Evolutionary conservation across 2,329 filamentous ascomycete species (phyloP).

Genomic region (Corinectria fuckeliana): DNA sequence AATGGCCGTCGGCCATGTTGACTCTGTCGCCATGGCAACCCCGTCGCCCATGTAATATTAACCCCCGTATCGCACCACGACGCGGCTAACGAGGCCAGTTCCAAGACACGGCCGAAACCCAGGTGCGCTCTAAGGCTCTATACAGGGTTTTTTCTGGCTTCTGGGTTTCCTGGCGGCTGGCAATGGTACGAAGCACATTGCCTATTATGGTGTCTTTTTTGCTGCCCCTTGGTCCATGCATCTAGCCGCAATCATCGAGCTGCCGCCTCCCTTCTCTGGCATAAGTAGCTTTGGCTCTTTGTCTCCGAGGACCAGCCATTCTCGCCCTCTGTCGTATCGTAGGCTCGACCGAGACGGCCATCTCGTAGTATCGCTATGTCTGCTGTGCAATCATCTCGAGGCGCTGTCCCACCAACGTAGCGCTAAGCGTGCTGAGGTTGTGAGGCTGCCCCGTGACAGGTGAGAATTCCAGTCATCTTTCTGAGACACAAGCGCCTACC

Average conservation of each 20-base stretch:
- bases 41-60: neutral
- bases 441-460: slow-evolving; percentile 19
- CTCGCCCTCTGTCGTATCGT: slow-evolving; percentile 3
- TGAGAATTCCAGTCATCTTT: slow-evolving; percentile 10
- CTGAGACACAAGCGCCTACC: neutral
- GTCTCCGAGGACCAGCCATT: too few species aligned
- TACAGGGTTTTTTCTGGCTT: neutral
- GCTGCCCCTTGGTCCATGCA: slow-evolving; percentile 2
- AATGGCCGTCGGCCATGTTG: slow-evolving; percentile 39
- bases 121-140: slow-evolving; percentile 1
- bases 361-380: slow-evolving; percentile 3
- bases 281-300: too few species aligned
- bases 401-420: neutral
- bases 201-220: neutral
- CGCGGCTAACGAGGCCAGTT: slow-evolving; percentile 25
- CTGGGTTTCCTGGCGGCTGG: slow-evolving; percentile 11
- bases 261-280: slow-evolving; percentile 6
- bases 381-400: slow-evolving; percentile 1
- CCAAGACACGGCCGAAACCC: slow-evolving; percentile 28
- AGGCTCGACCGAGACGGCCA: neutral
- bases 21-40: slow-evolving; percentile 45
- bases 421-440: too few species aligned
- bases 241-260: slow-evolving; percentile 9
- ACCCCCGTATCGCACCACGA: slow-evolving; percentile 21
- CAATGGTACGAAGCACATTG: too few species aligned